Conservation (phyloP, 2,329 filamentous ascomycete species). For the Aspergillus pseudonomiae region DNA sequence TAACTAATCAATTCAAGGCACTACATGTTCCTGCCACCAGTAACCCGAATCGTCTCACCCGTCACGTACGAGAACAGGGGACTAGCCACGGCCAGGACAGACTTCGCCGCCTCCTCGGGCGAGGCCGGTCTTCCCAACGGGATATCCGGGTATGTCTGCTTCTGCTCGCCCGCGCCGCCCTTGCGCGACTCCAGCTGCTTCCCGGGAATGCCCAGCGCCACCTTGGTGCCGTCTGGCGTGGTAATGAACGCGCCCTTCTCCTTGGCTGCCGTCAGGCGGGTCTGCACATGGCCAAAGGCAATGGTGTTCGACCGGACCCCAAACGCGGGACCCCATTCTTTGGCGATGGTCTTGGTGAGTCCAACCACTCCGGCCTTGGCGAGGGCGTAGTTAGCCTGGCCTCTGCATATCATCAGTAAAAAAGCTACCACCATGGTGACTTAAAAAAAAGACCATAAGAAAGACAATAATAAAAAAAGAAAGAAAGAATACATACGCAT, state of each 20-base stretch:
- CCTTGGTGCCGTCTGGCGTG: constrained; percentile 73
- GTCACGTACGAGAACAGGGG: constrained; percentile 83
- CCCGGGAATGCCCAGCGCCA: constrained; percentile 72
- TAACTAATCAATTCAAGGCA: background rate
- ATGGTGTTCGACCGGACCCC: constrained; percentile 83
- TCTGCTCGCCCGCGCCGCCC: constrained; percentile 34
- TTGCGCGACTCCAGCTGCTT: constrained; percentile 50
- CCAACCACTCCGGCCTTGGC: constrained; percentile 84
- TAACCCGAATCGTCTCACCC: constrained; percentile 85
- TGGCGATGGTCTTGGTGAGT: constrained; percentile 85
- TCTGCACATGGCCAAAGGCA: constrained; percentile 81
- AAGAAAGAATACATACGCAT: constrained; percentile 55
- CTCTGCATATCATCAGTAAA: constrained; percentile 39
- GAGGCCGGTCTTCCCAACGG: constrained; percentile 75
- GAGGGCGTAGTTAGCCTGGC: constrained; percentile 86
- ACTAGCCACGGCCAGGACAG: constrained; percentile 76
- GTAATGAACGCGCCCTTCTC: constrained; percentile 80
- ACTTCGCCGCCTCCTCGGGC: constrained; percentile 77
- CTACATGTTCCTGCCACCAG: constrained; percentile 70
- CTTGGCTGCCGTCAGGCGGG: constrained; percentile 79
- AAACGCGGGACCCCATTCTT: constrained; percentile 85
- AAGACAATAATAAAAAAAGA: background rate
- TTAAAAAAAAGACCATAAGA: constrained; percentile 3
- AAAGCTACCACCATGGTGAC: no score
- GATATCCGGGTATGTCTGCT: constrained; percentile 66